A percentile compares a stretch with the other conserved stretches of the same genome.
Conservation (phyloP, 495 filamentous ascomycete species). For the Xylaria castorea region DNA sequence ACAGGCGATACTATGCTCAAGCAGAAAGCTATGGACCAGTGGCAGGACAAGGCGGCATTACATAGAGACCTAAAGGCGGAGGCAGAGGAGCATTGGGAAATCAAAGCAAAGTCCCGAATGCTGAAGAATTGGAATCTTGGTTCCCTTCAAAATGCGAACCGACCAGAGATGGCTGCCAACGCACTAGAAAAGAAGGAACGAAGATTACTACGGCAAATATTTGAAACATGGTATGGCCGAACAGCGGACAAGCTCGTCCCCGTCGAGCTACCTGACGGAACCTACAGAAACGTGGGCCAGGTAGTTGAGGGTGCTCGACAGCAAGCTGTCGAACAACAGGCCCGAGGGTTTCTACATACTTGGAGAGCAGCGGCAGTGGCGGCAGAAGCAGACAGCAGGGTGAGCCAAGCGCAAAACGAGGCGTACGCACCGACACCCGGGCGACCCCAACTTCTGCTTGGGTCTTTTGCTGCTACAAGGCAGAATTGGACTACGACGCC, state of each 20-base stretch:
- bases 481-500: constrained; percentile 39
- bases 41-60: constrained; percentile 32
- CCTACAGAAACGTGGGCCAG: constrained; percentile 36
- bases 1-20: constrained; percentile 45
- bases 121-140: constrained; percentile 61
- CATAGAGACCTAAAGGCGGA: constrained; percentile 31
- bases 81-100: constrained; percentile 36
- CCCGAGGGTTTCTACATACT: constrained; percentile 31
- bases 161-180: constrained; percentile 44
- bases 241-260: constrained; percentile 48
- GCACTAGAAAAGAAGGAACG: constrained; percentile 53
- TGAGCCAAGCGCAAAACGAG: constrained; percentile 23
- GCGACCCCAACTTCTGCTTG: constrained; percentile 39
- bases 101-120: constrained; percentile 55
- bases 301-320: constrained; percentile 38
- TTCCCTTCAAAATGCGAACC: constrained; percentile 43
- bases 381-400: background rate
- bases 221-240: constrained; percentile 65
- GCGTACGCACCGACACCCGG: constrained; percentile 38
- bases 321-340: constrained; percentile 33
- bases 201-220: constrained; percentile 61
- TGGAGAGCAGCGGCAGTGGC: constrained; percentile 36
- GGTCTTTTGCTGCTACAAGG: constrained; percentile 26
- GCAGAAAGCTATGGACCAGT: constrained; percentile 39
- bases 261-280: constrained; percentile 34